These are phyloP conservation scores for Coniochaeta prunicola DNA, from an alignment of 2,329 filamentous ascomycete genomes.

Conservation along the genomic window DNA sequence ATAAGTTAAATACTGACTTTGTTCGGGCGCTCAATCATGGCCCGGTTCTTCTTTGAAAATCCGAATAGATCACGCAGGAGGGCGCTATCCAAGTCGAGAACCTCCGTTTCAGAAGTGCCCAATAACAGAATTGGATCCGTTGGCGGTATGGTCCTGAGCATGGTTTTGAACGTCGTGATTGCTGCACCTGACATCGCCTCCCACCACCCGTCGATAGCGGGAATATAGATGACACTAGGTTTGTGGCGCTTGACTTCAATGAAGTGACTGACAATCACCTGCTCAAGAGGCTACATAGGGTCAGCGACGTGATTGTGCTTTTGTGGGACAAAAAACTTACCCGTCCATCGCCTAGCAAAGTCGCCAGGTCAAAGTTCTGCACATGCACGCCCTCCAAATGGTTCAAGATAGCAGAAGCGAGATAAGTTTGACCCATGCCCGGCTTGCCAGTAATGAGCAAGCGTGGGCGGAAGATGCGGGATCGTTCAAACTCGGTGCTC, in stretches of 20 bases:
- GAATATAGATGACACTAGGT: conserved; percentile 91
- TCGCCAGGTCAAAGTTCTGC: conserved; percentile 87
- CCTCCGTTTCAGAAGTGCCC: conserved; percentile 69
- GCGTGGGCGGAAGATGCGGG: conserved; percentile 80
- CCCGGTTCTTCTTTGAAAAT: conserved; percentile 73
- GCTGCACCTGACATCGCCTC: conserved; percentile 52
- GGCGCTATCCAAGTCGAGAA: conserved; percentile 51
- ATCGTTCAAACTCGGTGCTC: conserved; percentile 73
- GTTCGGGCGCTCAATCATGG: conserved; percentile 60
- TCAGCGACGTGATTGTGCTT: conserved; percentile 13
- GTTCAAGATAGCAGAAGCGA: conserved; percentile 78
- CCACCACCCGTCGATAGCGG: conserved; percentile 85
- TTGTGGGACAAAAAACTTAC: conserved; percentile 32
- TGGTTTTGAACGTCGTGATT: conserved; percentile 74
- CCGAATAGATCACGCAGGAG: conserved; percentile 77
- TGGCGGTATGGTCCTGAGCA: conserved; percentile 76
- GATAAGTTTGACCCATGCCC: conserved; percentile 92
- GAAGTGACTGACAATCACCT: conserved; percentile 84
- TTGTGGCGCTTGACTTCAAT: conserved; percentile 90
- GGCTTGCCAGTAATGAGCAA: conserved; percentile 73
- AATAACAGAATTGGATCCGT: conserved; percentile 85
- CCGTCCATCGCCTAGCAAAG: conserved; percentile 75
- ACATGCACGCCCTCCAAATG: conserved; percentile 92
- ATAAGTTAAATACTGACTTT: conserved; percentile 34
- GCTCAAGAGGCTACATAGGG: conserved; percentile 58